phyloP scores from a whole-genome alignment of 495 filamentous ascomycete genomes.

The Endocarpon pusillum region DNA sequence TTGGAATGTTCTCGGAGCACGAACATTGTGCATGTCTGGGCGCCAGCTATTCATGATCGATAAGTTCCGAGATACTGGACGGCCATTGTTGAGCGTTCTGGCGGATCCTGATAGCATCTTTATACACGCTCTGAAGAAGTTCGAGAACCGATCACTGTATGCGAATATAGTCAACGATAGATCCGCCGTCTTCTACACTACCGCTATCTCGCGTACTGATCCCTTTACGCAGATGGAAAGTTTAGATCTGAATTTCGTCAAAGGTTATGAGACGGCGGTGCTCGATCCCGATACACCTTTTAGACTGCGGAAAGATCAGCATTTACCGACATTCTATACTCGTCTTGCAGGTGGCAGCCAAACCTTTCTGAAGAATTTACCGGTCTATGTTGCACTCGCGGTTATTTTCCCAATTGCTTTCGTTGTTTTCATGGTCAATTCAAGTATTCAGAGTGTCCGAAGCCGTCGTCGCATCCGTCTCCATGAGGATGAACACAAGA shows the following conservation, averaged over 20 bases:
- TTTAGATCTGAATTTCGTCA: conserved; percentile 51
- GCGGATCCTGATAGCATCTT: conserved; percentile 79
- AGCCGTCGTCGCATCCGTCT: conserved; percentile 55
- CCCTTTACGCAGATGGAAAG: conserved; percentile 50
- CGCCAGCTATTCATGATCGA: conserved; percentile 80
- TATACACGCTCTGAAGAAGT: conserved; percentile 56
- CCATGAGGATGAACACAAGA: conserved; percentile 55
- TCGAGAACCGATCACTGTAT: conserved; percentile 59
- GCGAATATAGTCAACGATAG: conserved; percentile 76
- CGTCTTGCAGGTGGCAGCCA: conserved; percentile 15
- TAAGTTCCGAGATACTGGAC: conserved; percentile 61
- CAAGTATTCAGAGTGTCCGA: conserved; percentile 52
- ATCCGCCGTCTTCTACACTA: conserved; percentile 66
- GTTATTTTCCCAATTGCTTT: conserved; percentile 53
- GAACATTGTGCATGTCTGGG: conserved; percentile 62
- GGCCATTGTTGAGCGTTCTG: conserved; percentile 62
- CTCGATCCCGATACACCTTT: conserved; percentile 51
- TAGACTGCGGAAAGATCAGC: conserved; percentile 20
- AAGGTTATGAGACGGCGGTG: conserved; percentile 60
- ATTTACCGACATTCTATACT: conserved; percentile 17
- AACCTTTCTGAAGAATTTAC: conserved; percentile 23
- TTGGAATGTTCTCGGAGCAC: conserved; percentile 68
- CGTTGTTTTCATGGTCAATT: conserved; percentile 55
- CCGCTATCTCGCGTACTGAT: conserved; percentile 52
- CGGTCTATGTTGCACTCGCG: conserved; percentile 42